These are phyloP conservation scores for Bruguiera hainesii DNA, from an alignment of 441 rosid genomes.

Conservation along the genomic window DNA sequence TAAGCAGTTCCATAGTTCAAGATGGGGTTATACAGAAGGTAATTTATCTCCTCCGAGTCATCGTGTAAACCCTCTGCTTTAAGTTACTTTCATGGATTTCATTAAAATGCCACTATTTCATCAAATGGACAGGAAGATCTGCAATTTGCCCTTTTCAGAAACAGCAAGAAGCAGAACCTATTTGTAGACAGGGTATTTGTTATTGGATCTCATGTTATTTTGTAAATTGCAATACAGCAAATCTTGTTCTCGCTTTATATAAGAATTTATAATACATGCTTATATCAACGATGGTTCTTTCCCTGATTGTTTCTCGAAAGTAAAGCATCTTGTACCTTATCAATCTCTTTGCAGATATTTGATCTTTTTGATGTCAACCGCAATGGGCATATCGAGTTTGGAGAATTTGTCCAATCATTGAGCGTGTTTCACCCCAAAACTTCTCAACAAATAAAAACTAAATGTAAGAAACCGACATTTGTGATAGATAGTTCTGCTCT, in stretches of 20 bases:
- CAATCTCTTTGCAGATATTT: slow-evolving; percentile 17
- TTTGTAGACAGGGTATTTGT: slow-evolving; percentile 19
- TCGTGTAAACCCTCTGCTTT: neutral
- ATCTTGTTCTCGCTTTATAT: neutral
- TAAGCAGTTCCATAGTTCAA: slow-evolving; percentile 23
- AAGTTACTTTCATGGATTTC: neutral
- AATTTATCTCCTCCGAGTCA: neutral
- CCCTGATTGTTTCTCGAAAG: neutral
- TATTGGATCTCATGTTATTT: neutral
- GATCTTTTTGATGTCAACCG: slow-evolving; percentile 26
- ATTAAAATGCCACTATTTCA: neutral
- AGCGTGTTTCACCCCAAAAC: slow-evolving; percentile 28
- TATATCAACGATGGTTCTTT: neutral
- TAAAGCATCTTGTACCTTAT: neutral
- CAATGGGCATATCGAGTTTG: slow-evolving; percentile 25
- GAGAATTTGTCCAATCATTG: slow-evolving; percentile 24
- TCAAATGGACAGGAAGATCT: slow-evolving; percentile 21
- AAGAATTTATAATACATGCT: neutral
- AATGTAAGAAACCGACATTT: slow-evolving; percentile 8
- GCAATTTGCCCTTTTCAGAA: slow-evolving; percentile 26
- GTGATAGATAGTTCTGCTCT: neutral
- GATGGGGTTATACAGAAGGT: slow-evolving; percentile 27
- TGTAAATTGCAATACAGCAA: neutral
- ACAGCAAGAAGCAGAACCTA: slow-evolving; percentile 20
- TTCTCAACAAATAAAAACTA: slow-evolving; percentile 17